Base-by-base conservation (phyloP, 2,329 filamentous ascomycete species). In the Botryosphaeria dothidea region DNA sequence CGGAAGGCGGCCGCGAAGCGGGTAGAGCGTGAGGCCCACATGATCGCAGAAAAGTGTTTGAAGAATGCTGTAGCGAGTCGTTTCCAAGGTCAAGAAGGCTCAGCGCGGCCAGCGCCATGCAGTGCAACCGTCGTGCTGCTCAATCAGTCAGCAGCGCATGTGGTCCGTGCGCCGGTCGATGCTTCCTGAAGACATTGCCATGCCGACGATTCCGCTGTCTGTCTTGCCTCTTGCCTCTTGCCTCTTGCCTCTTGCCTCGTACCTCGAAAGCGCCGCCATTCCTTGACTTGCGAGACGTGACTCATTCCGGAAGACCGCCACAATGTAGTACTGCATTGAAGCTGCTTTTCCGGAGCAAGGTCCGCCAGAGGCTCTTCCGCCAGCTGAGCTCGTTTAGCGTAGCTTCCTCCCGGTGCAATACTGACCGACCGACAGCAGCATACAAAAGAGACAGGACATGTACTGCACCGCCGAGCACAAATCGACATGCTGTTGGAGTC, bases 11-110 rank as follows among this genome's bases (percentile, higher is more conserved):
- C 48, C 3, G 48, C 34, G 11, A 51, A 19, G 2, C 61, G 34
- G 34, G 23, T 9, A 4, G 49, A 63, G 19, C 48, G 46, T 13
- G n/a, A 54, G 6, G 61, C 48, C 49, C 46, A 54, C 61, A 63
- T 63, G 23, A 9, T 23, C 15, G 19, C 56, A 34, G 36, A n/a
- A 9, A 5, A 17, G 27, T 3, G 27, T 15, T 3, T 3, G 49
- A 27, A 1, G 23, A 17, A 43, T 43, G 52, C 36, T 19, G n/a
- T 19, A 57, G 52, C 13, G 51, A 7, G 36, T 69, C 72, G 48
- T 69, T 43, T 19, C 46, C 36, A n/a, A 19, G 29, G 36, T 27
- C 21, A 4, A 17, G 19, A 41, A 31, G 11, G 15, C 31, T 45
- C 5, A 19, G 21, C 29, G n/a, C 29, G n/a, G 19, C 46, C 54